Evolutionary conservation across 768 basidiomycete species (phyloP).

Genomic region (Glaciozyma antarctica): DNA sequence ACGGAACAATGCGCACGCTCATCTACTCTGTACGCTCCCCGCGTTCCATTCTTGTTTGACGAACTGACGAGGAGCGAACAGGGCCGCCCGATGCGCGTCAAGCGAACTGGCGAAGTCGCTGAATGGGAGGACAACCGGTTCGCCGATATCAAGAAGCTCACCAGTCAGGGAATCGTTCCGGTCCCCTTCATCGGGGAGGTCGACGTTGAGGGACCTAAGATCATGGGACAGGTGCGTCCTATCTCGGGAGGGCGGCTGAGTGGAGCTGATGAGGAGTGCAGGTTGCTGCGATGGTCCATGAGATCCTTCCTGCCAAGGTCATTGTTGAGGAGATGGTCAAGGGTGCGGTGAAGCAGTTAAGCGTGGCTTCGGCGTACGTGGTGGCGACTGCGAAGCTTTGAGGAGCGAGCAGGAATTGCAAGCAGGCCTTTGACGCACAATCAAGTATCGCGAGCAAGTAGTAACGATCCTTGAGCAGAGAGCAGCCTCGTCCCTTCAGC

Average conservation of each 20-base stretch:
- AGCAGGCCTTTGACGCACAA: too few species aligned
- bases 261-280: too few species aligned
- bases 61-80: too few species aligned
- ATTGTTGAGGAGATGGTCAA: neutral
- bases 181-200: neutral
- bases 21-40: neutral
- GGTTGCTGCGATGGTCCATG: neutral
- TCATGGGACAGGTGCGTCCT: neutral
- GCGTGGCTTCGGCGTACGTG: too few species aligned
- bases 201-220: neutral
- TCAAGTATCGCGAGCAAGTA: too few species aligned
- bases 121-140: slow-evolving; percentile 57
- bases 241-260: too few species aligned
- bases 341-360: too few species aligned
- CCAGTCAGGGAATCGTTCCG: neutral
- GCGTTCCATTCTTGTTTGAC: too few species aligned
- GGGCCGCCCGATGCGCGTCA: slow-evolving; percentile 67
- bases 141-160: neutral
- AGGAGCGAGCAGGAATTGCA: too few species aligned
- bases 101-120: slow-evolving; percentile 71
- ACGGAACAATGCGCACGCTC: slow-evolving; percentile 1
- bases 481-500: too few species aligned
- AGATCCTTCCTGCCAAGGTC: neutral
- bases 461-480: too few species aligned
- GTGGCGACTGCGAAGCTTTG: too few species aligned